Base-by-base conservation (phyloP, 176 grass and related monocot genomes). In the Miscanthus lutarioriparius region DNA sequence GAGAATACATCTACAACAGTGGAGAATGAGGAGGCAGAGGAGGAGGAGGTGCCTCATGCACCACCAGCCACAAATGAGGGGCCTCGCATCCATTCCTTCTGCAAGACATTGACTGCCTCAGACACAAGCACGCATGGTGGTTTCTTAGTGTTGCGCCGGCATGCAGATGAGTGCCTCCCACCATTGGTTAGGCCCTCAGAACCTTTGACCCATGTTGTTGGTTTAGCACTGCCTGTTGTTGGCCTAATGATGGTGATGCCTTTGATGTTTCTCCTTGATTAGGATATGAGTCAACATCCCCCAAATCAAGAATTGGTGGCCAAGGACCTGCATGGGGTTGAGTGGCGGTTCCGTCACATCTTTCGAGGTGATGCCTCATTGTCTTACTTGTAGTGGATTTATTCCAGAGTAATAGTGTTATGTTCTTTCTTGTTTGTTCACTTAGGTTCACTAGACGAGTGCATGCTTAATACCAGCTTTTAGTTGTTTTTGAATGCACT, bases 331-430 rank as follows among this genome's bases (percentile, higher is more conserved):
- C 92, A 94, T 89, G 66, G 90, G 11, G 44, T 89, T 1, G 92
- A 97, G 48, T 97, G 95, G 95, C 90, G 79, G 33, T 97, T 97
- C 80, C 95, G 95, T 53, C 95, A 97, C 85, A 97, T 97, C 73
- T 97, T 94, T 77, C 92, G 95, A 67, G 95, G 95, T 97, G 64
- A 69, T 66, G 26, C 71, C 68, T 88, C 75, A 49, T 25, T 19
- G 44, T 80, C 28, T 16, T 82, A 30, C 62, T 67, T 22, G 19
- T 54, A 41, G n/a, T 67, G 14, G 37, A 84, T 75, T 59, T 80
- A 2, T 75, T 37, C 76, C 63, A 38, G 41, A 48, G 33, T 62
- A 47, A 59, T 6, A 62, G 20, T 67, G 36, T 67, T 47, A 1
- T 54, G 59, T 13, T 43, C 5, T 41, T 74, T 54, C 61, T 56